Evolutionary conservation across 2,329 filamentous ascomycete genomes (phyloP).

Genomic region (Trichoderma atroviride): DNA sequence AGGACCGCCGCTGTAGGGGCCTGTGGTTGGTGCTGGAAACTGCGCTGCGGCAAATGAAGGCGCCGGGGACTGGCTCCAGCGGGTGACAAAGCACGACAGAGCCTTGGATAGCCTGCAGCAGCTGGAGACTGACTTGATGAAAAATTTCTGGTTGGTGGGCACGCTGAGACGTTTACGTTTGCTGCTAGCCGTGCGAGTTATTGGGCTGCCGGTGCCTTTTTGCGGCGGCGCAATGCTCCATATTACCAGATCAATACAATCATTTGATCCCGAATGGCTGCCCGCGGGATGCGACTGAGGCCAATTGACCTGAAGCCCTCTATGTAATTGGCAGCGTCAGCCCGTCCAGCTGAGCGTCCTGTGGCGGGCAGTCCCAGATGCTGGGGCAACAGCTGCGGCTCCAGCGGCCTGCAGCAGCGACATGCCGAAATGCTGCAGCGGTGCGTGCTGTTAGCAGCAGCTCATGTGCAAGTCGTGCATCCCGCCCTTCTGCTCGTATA

Average conservation of each 20-base stretch:
- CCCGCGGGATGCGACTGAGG: not conserved
- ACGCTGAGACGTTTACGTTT: constrained; percentile 14
- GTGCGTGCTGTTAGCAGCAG: not conserved
- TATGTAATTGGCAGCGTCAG: not conserved
- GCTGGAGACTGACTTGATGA: not conserved
- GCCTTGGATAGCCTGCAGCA: not conserved
- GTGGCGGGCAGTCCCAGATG: not conserved
- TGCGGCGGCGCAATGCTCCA: not conserved
- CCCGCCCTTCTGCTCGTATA: not conserved
- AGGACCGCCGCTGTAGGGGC: constrained; percentile 12
- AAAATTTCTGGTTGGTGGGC: constrained; percentile 5
- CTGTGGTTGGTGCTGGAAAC: constrained; percentile 22
- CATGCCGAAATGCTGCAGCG: not conserved
- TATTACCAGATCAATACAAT: not conserved
- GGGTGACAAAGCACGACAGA: not conserved
- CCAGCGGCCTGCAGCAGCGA: constrained; percentile 1
- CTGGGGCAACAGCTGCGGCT: not conserved
- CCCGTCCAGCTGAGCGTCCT: not conserved
- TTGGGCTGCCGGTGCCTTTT: not conserved
- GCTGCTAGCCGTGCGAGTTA: not conserved
- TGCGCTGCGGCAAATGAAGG: constrained; percentile 19
- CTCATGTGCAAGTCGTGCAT: not conserved
- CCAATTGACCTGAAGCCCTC: not conserved
- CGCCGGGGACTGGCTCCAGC: not conserved
- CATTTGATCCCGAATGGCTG: not conserved